Conservation (phyloP, 805 yeast genomes). For the Hanseniaspora lindneri region DNA sequence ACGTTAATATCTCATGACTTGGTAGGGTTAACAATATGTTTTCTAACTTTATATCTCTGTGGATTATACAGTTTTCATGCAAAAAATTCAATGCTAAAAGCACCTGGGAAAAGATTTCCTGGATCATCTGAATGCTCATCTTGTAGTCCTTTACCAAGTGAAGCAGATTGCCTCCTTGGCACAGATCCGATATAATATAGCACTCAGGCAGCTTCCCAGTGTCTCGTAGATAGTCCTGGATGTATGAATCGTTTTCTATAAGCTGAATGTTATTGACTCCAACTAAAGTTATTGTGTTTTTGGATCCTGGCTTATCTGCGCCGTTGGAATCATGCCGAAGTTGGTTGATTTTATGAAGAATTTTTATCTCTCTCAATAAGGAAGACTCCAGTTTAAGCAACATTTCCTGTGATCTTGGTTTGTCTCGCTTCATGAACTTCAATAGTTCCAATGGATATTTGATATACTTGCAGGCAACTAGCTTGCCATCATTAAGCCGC, state of each 20-base stretch:
- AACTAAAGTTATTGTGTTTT: conserved; percentile 52
- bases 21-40: conserved; percentile 49
- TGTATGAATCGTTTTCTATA: conserved; percentile 17
- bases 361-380: conserved; percentile 59
- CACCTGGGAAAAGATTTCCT: conserved; percentile 59
- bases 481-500: conserved; percentile 4
- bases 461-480: conserved; percentile 64
- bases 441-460: conserved; percentile 28
- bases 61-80: conserved; percentile 60
- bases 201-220: conserved; percentile 25
- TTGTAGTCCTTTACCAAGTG: conserved; percentile 43
- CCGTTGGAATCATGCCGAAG: background rate
- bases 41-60: conserved; percentile 85
- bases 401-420: conserved; percentile 30
- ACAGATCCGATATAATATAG: conserved; percentile 58
- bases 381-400: conserved; percentile 48
- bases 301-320: conserved; percentile 34
- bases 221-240: conserved; percentile 23
- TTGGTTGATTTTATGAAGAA: conserved; percentile 37
- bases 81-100: conserved; percentile 58
- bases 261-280: conserved; percentile 33
- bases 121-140: conserved; percentile 40
- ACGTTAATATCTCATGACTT: conserved; percentile 26
- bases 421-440: conserved; percentile 19
- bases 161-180: conserved; percentile 76